Evolutionary conservation across 139 green algal genomes (phyloP).

Genomic region (Closterium sp.): DNA sequence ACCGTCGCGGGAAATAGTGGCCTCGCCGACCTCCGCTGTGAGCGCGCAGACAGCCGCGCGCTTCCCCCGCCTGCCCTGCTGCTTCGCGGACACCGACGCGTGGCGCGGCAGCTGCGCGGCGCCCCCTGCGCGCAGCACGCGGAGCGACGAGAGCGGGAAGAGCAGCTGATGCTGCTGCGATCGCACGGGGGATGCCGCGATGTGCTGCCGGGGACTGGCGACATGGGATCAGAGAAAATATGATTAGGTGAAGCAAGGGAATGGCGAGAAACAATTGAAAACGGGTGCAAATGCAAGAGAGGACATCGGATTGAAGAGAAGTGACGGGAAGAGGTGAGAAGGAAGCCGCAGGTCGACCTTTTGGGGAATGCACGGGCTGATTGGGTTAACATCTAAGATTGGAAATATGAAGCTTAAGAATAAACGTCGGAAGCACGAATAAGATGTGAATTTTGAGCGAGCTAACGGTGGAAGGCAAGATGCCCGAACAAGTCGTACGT

Average conservation of each 20-base stretch:
- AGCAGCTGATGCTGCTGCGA: neutral
- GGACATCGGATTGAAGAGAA: neutral
- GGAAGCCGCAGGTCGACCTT: neutral
- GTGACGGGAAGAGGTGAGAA: neutral
- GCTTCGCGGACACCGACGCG: neutral
- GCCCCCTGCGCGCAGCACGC: neutral
- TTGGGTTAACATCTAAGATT: too few relatives aligned
- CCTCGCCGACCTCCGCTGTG: neutral
- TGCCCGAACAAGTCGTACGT: neutral
- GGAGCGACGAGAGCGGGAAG: neutral
- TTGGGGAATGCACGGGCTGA: too few relatives aligned
- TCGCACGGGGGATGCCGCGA: neutral
- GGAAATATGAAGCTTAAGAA: too few relatives aligned
- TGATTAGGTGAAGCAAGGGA: neutral
- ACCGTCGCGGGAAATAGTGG: neutral
- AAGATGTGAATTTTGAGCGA: too few relatives aligned
- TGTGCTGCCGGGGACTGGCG: neutral
- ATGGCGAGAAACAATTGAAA: neutral
- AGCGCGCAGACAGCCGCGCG: neutral
- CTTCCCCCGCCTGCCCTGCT: neutral
- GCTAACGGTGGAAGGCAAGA: too few relatives aligned
- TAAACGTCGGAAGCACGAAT: neutral
- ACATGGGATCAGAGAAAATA: neutral
- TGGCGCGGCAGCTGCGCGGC: neutral
- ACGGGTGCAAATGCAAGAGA: neutral